Conservation (phyloP, 163 green algal species). For the Scenedesmus sp. region DNA sequence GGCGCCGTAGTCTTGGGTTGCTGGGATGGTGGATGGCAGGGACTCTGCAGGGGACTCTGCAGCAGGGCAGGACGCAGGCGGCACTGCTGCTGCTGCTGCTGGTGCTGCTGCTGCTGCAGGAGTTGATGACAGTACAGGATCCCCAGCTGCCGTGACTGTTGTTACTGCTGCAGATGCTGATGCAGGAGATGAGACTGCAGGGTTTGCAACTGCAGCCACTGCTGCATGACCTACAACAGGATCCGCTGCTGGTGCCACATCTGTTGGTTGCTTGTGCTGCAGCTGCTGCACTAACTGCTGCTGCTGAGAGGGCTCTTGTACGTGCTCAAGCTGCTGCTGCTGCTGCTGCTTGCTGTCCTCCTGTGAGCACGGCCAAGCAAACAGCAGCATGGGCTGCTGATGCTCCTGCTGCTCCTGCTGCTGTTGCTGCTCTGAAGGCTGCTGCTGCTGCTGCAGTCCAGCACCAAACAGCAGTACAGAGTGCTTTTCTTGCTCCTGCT, state of each 20-base stretch:
- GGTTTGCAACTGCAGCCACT: background rate
- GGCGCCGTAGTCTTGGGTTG: background rate
- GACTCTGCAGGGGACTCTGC: background rate
- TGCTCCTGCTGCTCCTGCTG: background rate
- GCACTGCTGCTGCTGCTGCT: background rate
- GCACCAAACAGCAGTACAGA: background rate
- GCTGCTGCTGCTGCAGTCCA: background rate
- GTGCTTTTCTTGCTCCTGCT: slow-evolving; percentile 3
- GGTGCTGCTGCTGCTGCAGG: background rate
- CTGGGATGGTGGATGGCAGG: background rate
- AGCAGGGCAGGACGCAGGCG: background rate
- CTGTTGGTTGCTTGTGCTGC: background rate
- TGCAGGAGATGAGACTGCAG: background rate
- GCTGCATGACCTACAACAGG: background rate
- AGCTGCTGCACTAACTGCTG: background rate
- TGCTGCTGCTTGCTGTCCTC: slow-evolving; percentile 17
- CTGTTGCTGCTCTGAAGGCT: slow-evolving; percentile 9
- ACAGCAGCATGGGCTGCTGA: background rate
- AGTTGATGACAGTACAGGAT: background rate
- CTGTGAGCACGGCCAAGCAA: background rate
- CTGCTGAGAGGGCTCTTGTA: background rate
- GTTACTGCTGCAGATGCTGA: background rate
- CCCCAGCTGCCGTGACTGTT: background rate
- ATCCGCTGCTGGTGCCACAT: background rate
- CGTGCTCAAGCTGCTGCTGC: background rate